These are phyloP conservation scores for Gomphus sp. DNA, from an alignment of 1,284 basidiomycete genomes.

Conservation along the genomic window DNA sequence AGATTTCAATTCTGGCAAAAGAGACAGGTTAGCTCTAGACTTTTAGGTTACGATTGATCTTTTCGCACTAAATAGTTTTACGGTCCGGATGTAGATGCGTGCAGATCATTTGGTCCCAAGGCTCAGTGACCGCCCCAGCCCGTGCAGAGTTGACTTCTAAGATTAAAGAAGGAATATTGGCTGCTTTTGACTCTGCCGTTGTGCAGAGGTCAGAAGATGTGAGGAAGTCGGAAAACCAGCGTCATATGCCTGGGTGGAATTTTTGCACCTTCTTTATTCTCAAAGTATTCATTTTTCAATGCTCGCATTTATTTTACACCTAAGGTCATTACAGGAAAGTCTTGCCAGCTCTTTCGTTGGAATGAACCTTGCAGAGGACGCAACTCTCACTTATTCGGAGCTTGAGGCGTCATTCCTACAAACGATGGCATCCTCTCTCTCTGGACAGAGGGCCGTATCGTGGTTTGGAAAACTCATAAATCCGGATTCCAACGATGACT, in stretches of 20 bases:
- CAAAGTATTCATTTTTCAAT: conserved; percentile 52
- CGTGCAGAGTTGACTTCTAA: conserved; percentile 89
- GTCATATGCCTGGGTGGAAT: conserved; percentile 90
- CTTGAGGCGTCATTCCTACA: conserved; percentile 83
- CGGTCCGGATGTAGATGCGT: conserved; percentile 49
- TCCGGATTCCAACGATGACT: conserved; percentile 68
- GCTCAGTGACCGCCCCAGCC: conserved; percentile 65
- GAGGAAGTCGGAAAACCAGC: conserved; percentile 75
- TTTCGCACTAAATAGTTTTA: conserved; percentile 14
- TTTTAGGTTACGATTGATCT: conserved; percentile 10
- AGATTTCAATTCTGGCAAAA: conserved; percentile 88
- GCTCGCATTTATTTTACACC: not conserved
- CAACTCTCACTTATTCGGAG: conserved; percentile 84
- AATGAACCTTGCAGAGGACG: conserved; percentile 85
- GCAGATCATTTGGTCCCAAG: conserved; percentile 63
- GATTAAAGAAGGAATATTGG: conserved; percentile 81
- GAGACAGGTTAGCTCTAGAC: conserved; percentile 58
- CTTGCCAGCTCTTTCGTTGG: conserved; percentile 89
- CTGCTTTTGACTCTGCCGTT: conserved; percentile 76
- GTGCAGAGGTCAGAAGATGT: conserved; percentile 81
- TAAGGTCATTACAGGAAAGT: conserved; percentile 60
- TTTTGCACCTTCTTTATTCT: conserved; percentile 94
- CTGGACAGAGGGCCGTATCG: conserved; percentile 67
- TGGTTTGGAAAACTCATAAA: conserved; percentile 86
- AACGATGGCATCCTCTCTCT: conserved; percentile 36